These are phyloP conservation scores for Pleomassaria siparia DNA, from an alignment of 2,329 filamentous ascomycete genomes.

Conservation along the genomic window DNA sequence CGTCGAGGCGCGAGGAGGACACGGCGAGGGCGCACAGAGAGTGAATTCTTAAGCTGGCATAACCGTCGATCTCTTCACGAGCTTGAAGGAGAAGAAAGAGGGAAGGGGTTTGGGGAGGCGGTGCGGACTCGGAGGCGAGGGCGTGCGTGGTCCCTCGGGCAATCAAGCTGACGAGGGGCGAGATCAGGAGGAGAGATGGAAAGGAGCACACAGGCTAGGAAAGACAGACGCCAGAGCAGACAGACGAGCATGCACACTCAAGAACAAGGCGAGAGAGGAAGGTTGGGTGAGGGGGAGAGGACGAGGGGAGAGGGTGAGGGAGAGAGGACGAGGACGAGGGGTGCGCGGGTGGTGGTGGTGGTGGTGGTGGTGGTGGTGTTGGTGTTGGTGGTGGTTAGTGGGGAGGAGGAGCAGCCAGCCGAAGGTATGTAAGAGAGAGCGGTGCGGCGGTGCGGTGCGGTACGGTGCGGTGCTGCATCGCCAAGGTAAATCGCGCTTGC, in stretches of 20 bases:
- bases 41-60: conserved; percentile 10
- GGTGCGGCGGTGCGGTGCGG: too few relatives aligned
- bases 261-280: not conserved
- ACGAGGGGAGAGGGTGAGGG: not conserved
- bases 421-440: not conserved
- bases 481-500: conserved; percentile 9
- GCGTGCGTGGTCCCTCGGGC: conserved; percentile 13
- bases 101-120: not conserved
- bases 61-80: conserved; percentile 9
- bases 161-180: conserved; percentile 19
- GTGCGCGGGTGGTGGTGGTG: too few relatives aligned
- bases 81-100: not conserved
- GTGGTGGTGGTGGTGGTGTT: too few relatives aligned
- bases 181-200: conserved; percentile 14
- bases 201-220: not conserved
- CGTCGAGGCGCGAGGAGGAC: conserved; percentile 20
- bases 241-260: not conserved
- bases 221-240: conserved; percentile 1
- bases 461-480: too few relatives aligned
- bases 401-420: conserved; percentile 6
- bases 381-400: conserved; percentile 7
- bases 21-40: conserved; percentile 16
- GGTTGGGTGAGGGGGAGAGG: not conserved
- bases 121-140: conserved; percentile 4
- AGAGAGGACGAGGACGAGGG: too few relatives aligned